phyloP scores from a whole-genome alignment of 2,329 filamentous ascomycete genomes.

The Fusarium falciforme region DNA sequence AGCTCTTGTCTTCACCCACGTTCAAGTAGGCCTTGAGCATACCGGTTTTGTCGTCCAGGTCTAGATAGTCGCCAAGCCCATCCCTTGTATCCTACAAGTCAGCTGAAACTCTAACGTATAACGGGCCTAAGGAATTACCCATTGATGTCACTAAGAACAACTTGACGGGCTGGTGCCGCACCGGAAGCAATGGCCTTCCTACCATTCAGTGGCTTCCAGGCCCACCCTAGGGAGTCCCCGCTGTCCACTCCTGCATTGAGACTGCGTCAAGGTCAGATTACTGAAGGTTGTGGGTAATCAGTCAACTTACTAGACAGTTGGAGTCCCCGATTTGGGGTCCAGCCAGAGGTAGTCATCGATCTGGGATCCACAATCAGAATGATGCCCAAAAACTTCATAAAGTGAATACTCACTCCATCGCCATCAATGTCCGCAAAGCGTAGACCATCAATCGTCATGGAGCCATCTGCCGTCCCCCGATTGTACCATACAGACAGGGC shows the following conservation, averaged over 20 bases:
- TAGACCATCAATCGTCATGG: slow-evolving; percentile 5
- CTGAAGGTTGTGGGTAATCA: background rate
- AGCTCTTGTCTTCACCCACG: background rate
- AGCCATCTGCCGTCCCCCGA: background rate
- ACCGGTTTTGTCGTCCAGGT: background rate
- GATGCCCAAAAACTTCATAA: background rate
- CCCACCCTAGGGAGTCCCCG: slow-evolving; percentile 15
- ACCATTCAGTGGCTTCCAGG: slow-evolving; percentile 8
- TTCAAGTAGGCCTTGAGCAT: slow-evolving; percentile 2
- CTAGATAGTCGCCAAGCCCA: background rate
- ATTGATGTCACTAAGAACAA: slow-evolving; percentile 8
- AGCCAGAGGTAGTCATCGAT: slow-evolving; percentile 20
- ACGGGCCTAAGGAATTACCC: background rate
- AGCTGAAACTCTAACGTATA: background rate
- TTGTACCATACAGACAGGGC: slow-evolving; percentile 41
- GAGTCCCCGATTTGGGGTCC: background rate
- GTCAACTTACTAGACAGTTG: slow-evolving; percentile 6
- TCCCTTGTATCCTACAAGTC: background rate
- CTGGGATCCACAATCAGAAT: background rate
- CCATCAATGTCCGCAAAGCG: slow-evolving; percentile 25
- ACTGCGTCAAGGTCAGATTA: background rate
- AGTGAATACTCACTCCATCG: background rate
- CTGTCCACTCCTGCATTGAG: slow-evolving; percentile 1
- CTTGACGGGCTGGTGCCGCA: background rate
- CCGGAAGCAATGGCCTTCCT: slow-evolving; percentile 12